Evolutionary conservation across 192 early-diverging fungal species (phyloP).

Genomic region (Dispira simplex): DNA sequence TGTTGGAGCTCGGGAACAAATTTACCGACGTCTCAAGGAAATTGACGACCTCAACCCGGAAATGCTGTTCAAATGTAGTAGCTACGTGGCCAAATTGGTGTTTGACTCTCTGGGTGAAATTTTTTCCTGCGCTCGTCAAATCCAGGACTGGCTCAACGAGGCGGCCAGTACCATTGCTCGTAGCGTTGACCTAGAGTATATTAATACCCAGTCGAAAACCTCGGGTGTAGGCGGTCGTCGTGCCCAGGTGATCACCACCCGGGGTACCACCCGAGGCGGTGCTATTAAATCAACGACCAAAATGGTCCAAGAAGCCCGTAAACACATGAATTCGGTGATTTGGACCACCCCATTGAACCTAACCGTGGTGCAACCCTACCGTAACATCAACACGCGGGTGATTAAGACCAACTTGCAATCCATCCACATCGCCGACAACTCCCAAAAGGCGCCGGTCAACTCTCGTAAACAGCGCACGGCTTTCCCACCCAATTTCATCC

Average conservation of each 20-base stretch:
- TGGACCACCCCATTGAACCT: conserved; percentile 94
- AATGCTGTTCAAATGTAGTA: conserved; percentile 28
- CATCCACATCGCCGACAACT: conserved; percentile 52
- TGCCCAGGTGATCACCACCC: conserved; percentile 9
- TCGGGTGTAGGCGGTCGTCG: conserved; percentile 15
- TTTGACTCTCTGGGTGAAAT: conserved; percentile 79
- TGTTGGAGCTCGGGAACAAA: conserved; percentile 80
- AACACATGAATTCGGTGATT: conserved; percentile 79
- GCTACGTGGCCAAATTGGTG: conserved; percentile 66
- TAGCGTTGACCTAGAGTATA: conserved; percentile 38
- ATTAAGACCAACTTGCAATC: conserved; percentile 70
- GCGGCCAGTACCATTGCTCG: conserved; percentile 68
- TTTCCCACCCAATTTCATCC: conserved; percentile 98
- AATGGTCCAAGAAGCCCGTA: conserved; percentile 21
- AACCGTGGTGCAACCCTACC: conserved; percentile 95
- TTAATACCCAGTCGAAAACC: conserved; percentile 22
- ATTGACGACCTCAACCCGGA: conserved; percentile 47
- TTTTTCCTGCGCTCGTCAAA: conserved; percentile 74
- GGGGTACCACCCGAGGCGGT: conserved; percentile 12
- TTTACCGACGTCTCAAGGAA: conserved; percentile 71
- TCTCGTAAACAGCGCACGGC: conserved; percentile 83
- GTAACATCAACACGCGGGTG: conserved; percentile 42
- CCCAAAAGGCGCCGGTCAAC: conserved; percentile 65
- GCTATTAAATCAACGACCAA: conserved; percentile 9
- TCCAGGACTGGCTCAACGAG: conserved; percentile 90